Evolutionary conservation across 2,329 filamentous ascomycete species (phyloP).

Genomic region (Colletotrichum phormii): DNA sequence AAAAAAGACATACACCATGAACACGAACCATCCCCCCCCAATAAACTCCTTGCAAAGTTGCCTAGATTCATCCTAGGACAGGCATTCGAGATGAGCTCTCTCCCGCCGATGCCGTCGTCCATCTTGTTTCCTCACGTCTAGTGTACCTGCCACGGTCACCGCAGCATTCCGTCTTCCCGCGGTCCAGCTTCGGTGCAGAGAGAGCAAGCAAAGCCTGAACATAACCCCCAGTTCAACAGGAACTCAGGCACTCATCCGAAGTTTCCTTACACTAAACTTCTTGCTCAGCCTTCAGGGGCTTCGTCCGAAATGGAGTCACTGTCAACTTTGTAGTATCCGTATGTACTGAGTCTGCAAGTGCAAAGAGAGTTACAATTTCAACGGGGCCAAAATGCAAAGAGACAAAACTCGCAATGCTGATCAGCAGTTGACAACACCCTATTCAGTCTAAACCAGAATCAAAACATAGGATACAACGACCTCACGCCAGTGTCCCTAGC

Average conservation of each 20-base stretch:
- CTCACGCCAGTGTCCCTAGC: background rate
- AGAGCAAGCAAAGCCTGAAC: background rate
- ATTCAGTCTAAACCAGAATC: background rate
- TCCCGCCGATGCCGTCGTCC: background rate
- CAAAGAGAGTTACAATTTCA: background rate
- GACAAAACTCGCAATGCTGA: background rate
- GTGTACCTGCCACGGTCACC: background rate
- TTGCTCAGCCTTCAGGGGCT: background rate
- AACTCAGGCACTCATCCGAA: background rate
- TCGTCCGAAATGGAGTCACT: background rate
- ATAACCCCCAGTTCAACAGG: background rate
- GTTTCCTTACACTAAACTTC: background rate
- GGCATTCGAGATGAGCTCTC: background rate
- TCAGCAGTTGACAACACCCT: background rate
- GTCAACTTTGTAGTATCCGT: background rate
- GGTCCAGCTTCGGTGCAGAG: background rate
- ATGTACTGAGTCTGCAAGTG: background rate
- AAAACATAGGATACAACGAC: background rate
- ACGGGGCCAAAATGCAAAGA: background rate
- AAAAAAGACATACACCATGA: background rate
- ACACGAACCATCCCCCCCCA: background rate
- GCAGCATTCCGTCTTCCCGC: constrained; percentile 8
- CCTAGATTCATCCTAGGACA: background rate
- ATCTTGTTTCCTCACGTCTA: background rate
- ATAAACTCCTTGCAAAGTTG: background rate